These are phyloP conservation scores for Ogataea ganodermae DNA, from an alignment of 805 yeast species.

Conservation along the genomic window DNA sequence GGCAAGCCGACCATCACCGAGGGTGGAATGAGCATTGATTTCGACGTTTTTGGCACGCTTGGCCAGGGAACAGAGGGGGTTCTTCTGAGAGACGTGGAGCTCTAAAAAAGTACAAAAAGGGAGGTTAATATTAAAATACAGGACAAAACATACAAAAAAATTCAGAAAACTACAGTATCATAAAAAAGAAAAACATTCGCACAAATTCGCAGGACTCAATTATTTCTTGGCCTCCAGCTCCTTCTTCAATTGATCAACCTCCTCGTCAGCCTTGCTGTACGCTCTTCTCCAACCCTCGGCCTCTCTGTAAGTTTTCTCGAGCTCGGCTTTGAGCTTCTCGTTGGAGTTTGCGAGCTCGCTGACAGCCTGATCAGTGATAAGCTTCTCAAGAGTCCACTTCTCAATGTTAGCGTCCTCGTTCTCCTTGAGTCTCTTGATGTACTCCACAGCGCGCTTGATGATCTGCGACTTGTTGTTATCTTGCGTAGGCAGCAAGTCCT, in stretches of 20 bases:
- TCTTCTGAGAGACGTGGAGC: conserved; percentile 57
- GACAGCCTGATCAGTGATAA: conserved; percentile 88
- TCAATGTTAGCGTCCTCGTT: conserved; percentile 87
- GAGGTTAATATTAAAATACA: conserved; percentile 7
- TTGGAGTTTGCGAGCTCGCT: conserved; percentile 82
- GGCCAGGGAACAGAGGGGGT: conserved; percentile 70
- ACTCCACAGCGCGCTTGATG: conserved; percentile 84
- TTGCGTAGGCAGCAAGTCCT: conserved; percentile 74
- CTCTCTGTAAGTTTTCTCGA: conserved; percentile 90
- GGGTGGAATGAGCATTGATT: conserved; percentile 40
- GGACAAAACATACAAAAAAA: conserved; percentile 5
- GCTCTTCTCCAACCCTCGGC: conserved; percentile 77
- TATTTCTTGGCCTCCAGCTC: conserved; percentile 15
- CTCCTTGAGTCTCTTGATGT: conserved; percentile 84
- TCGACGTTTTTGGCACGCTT: conserved; percentile 54
- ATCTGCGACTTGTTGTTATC: conserved; percentile 92
- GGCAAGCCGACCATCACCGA: conserved; percentile 24
- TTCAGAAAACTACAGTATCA: conserved; percentile 3
- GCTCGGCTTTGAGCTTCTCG: conserved; percentile 83
- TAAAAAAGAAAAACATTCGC: neutral
- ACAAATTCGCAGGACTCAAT: conserved; percentile 7
- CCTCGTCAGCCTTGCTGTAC: conserved; percentile 26
- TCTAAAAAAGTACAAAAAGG: conserved; percentile 23
- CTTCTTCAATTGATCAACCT: conserved; percentile 17
- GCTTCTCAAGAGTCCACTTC: conserved; percentile 93